phyloP scores from a whole-genome alignment of 1,139 yeast species.

The Sugiyamaella xylanicola region DNA sequence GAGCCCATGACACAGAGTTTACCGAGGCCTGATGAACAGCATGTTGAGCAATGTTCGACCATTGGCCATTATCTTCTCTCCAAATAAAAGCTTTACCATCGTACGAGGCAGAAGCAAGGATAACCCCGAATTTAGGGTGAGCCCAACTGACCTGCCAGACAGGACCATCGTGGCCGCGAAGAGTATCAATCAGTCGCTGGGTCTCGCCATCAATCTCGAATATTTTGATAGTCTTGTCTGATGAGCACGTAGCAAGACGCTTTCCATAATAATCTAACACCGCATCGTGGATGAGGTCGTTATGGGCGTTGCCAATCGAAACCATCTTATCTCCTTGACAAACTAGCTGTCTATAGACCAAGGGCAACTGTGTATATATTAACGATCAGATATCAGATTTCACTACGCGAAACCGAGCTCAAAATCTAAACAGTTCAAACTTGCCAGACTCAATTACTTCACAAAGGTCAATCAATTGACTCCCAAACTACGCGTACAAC shows the following conservation, averaged over 20 bases:
- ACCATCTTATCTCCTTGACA: conserved; percentile 31
- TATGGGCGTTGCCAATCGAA: conserved; percentile 43
- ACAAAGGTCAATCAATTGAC: not conserved
- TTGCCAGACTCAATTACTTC: not conserved
- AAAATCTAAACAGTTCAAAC: no score
- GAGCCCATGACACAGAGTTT: conserved; percentile 95
- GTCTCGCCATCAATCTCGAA: conserved; percentile 88
- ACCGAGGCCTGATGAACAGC: conserved; percentile 91
- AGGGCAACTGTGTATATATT: no score
- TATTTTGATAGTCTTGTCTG: conserved; percentile 90
- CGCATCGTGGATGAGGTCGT: conserved; percentile 94
- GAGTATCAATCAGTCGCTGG: conserved; percentile 69
- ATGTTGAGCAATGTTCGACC: conserved; percentile 89
- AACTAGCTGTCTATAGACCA: no score
- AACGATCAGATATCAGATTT: no score
- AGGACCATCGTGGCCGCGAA: conserved; percentile 92
- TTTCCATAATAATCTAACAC: conserved; percentile 95
- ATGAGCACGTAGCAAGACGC: conserved; percentile 90
- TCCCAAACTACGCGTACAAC: not conserved
- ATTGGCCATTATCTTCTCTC: conserved; percentile 89
- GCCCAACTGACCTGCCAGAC: conserved; percentile 99
- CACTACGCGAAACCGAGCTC: no score
- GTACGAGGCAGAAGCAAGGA: conserved; percentile 90
- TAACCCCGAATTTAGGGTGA: conserved; percentile 95
- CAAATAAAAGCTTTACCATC: conserved; percentile 94